Conservation (phyloP, 2,329 filamentous ascomycete genomes). For the Chaetomiaceae sp. region DNA sequence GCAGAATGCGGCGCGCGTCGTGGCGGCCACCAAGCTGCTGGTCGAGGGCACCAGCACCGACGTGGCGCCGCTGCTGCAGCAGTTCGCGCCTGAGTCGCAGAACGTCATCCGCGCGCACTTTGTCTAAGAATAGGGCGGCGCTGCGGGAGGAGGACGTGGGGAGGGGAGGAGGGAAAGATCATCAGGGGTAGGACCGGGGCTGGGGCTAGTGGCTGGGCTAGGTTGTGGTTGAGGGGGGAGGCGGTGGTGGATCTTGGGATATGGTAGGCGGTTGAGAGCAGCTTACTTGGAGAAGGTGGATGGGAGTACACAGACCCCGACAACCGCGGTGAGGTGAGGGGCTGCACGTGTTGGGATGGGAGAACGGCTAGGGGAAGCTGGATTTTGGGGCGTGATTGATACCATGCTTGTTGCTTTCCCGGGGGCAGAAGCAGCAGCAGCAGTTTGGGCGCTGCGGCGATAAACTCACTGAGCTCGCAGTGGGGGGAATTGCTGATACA, state of each 20-base stretch:
- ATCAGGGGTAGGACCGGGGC: no score
- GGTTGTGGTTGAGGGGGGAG: no score
- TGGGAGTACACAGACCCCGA: no score
- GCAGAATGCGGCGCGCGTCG: conserved; percentile 70
- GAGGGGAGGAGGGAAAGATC: neutral
- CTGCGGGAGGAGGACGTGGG: neutral
- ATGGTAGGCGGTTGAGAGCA: conserved; percentile 3
- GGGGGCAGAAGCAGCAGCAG: neutral
- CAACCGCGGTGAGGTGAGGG: no score
- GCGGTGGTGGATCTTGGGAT: conserved; percentile 3
- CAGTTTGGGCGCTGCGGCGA: neutral
- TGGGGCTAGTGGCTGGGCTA: no score
- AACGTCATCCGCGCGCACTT: conserved; percentile 74
- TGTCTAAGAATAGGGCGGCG: conserved; percentile 47
- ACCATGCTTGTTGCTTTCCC: neutral
- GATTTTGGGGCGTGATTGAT: neutral
- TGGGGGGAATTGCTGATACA: no score
- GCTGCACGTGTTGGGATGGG: no score
- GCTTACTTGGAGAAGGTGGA: conserved; percentile 6
- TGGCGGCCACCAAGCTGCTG: conserved; percentile 69
- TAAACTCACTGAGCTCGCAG: neutral
- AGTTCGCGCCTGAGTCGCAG: conserved; percentile 72
- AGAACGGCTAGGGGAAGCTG: neutral
- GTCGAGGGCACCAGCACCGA: conserved; percentile 69
- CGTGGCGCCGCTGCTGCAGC: conserved; percentile 64